Evolutionary conservation across 331 rosid species (phyloP).

Genomic region (Malus hybrid): DNA sequence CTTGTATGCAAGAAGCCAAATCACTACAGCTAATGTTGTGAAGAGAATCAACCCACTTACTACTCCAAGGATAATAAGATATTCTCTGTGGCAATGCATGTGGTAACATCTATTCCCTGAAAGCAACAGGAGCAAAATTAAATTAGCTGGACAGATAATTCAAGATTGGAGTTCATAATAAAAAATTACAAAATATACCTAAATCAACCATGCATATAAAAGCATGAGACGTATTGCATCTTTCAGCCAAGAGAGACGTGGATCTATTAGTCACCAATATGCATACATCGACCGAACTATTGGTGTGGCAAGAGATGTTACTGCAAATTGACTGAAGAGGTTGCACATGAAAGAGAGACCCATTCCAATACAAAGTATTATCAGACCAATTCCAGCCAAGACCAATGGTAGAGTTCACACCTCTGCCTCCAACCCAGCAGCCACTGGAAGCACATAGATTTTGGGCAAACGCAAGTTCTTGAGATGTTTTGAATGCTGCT

Average conservation of each 20-base stretch:
- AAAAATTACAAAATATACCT: constrained; percentile 37
- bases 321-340: constrained; percentile 40
- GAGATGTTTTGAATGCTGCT: constrained; percentile 45
- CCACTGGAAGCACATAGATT: constrained; percentile 43
- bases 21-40: constrained; percentile 69
- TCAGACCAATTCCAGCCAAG: constrained; percentile 79
- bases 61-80: constrained; percentile 76
- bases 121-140: constrained; percentile 4
- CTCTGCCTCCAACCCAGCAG: constrained; percentile 93
- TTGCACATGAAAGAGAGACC: constrained; percentile 31
- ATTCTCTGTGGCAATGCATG: constrained; percentile 85
- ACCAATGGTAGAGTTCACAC: constrained; percentile 38
- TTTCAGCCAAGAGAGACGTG: constrained; percentile 34
- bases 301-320: constrained; percentile 35
- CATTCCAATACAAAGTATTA: constrained; percentile 54
- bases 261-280: constrained; percentile 43
- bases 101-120: constrained; percentile 55
- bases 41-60: constrained; percentile 89
- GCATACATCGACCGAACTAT: constrained; percentile 39
- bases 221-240: constrained; percentile 46
- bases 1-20: constrained; percentile 87
- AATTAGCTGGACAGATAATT: neutral
- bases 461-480: constrained; percentile 53
- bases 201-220: constrained; percentile 62
- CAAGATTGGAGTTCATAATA: neutral